These are phyloP conservation scores for Russula compacta DNA, from an alignment of 768 basidiomycete species.

Conservation along the genomic window DNA sequence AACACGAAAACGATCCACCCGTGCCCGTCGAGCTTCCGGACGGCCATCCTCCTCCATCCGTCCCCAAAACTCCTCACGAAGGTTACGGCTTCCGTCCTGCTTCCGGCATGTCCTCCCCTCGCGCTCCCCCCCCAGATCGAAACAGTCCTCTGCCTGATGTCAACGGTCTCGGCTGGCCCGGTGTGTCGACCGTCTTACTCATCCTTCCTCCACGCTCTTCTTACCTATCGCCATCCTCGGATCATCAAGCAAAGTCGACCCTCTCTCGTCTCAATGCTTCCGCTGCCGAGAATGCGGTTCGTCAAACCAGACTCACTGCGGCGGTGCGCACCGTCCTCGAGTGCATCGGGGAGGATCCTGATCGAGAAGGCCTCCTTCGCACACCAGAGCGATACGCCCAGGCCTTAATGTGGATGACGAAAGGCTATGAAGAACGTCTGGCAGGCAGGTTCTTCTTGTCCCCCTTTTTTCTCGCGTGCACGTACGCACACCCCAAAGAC, in stretches of 20 bases:
- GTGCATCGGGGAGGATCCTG: conserved; percentile 97
- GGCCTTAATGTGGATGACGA: conserved; percentile 98
- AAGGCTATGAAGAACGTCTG: conserved; percentile 93
- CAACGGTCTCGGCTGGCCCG: conserved; percentile 91
- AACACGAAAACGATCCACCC: no score
- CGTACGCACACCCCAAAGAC: background rate
- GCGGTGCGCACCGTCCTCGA: conserved; percentile 91
- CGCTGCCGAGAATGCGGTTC: conserved; percentile 55
- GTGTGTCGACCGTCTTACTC: conserved; percentile 32
- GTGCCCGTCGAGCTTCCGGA: no score
- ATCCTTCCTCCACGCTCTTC: conserved; percentile 1
- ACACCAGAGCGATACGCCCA: conserved; percentile 96
- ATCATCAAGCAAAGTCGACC: conserved; percentile 72
- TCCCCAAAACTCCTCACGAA: conserved; percentile 35
- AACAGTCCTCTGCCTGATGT: conserved; percentile 36
- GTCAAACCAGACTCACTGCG: conserved; percentile 67
- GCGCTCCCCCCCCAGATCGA: conserved; percentile 25
- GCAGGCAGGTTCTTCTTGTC: conserved; percentile 60
- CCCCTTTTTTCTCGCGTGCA: background rate
- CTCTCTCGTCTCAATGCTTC: conserved; percentile 76
- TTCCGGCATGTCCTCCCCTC: conserved; percentile 61
- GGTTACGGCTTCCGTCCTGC: conserved; percentile 75
- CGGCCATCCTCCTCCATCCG: background rate
- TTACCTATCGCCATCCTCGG: conserved; percentile 8
- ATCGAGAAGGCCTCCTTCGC: conserved; percentile 82